phyloP scores from a whole-genome alignment of 2,329 filamentous ascomycete genomes.

The Lecanicillium sp. region DNA sequence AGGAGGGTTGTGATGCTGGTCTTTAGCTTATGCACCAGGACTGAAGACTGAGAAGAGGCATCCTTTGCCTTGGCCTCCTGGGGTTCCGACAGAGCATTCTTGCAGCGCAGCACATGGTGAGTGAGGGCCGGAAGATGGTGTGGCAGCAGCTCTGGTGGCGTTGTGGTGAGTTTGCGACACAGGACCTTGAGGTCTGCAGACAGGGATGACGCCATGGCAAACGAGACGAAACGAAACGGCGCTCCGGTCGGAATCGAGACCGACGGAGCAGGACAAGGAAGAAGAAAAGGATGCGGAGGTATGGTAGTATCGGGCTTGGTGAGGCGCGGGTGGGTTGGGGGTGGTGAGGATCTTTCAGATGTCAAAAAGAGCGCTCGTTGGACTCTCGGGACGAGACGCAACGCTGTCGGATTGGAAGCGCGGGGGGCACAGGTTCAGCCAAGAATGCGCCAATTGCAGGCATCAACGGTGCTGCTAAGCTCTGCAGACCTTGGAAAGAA shows the following conservation, averaged over 20 bases:
- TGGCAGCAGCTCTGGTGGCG: conserved; percentile 65
- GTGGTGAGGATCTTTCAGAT: conserved; percentile 2
- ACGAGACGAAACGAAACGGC: neutral
- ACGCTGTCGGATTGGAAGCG: too few species aligned
- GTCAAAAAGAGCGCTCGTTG: neutral
- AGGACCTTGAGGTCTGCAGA: conserved; percentile 55
- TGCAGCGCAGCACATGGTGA: conserved; percentile 48
- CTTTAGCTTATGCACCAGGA: conserved; percentile 75
- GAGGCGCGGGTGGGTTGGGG: neutral
- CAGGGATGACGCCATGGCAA: conserved; percentile 24
- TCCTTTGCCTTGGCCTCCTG: conserved; percentile 54
- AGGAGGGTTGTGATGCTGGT: conserved; percentile 70
- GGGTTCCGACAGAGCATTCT: conserved; percentile 49
- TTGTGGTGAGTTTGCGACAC: conserved; percentile 62
- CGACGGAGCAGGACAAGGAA: too few species aligned
- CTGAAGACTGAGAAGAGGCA: conserved; percentile 48
- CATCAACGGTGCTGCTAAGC: too few species aligned
- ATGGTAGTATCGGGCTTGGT: neutral
- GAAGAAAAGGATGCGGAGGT: too few species aligned
- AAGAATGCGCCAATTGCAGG: too few species aligned
- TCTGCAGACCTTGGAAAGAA: too few species aligned
- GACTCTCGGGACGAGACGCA: too few species aligned
- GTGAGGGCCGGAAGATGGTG: conserved; percentile 63
- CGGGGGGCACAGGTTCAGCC: too few species aligned
- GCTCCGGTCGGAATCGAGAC: too few species aligned